phyloP scores from a whole-genome alignment of 2,329 filamentous ascomycete genomes.

The Nemania sp. region DNA sequence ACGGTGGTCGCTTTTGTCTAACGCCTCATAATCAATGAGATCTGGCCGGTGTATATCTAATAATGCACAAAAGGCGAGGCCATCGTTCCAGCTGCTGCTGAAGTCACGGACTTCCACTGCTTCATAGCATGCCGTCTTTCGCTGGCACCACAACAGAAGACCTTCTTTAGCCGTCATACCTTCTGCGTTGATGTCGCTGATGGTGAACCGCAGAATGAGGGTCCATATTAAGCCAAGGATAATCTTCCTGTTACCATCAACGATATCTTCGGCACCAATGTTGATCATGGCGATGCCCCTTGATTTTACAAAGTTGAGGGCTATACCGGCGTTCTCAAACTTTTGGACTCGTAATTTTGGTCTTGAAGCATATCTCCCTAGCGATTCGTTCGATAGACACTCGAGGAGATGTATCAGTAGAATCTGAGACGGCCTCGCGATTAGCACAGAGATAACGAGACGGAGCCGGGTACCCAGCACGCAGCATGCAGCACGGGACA shows the following conservation, averaged over 20 bases:
- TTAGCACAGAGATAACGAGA: constrained; percentile 8
- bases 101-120: constrained; percentile 96
- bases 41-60: constrained; percentile 97
- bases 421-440: constrained; percentile 58
- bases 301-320: constrained; percentile 89
- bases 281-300: constrained; percentile 97
- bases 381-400: constrained; percentile 90
- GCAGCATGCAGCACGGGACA: too few species aligned
- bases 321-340: constrained; percentile 97
- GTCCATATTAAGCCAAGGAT: constrained; percentile 98
- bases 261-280: constrained; percentile 96
- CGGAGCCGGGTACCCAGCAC: not conserved
- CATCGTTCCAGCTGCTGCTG: constrained; percentile 95
- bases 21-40: constrained; percentile 91
- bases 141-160: constrained; percentile 92
- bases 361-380: constrained; percentile 94
- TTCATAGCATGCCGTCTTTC: constrained; percentile 98
- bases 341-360: constrained; percentile 94
- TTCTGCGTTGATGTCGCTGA: constrained; percentile 97
- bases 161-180: constrained; percentile 98
- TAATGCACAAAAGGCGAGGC: constrained; percentile 92
- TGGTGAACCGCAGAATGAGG: constrained; percentile 95
- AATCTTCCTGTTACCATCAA: constrained; percentile 97
- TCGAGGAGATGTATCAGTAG: constrained; percentile 96
- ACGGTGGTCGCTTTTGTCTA: constrained; percentile 92